Evolutionary conservation across 768 basidiomycete genomes (phyloP).

Genomic region (Hydnomerulius pinastri): DNA sequence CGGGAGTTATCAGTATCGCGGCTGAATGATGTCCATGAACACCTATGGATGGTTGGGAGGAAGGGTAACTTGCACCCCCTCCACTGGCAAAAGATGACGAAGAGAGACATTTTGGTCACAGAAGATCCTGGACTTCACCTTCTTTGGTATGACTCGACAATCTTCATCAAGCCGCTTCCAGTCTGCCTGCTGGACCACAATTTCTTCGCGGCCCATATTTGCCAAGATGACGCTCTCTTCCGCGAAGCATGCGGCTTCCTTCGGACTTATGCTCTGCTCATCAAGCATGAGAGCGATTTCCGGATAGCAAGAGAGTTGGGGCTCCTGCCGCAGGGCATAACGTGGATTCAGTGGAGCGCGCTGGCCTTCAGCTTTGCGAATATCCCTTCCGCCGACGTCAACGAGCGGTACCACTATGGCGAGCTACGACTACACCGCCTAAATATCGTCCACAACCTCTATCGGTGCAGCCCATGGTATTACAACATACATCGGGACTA

Average conservation of each 20-base stretch:
- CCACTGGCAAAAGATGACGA: slow-evolving; percentile 14
- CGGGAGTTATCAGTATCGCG: slow-evolving; percentile 1
- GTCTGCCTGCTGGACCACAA: slow-evolving; percentile 3
- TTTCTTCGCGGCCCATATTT: slow-evolving; percentile 1
- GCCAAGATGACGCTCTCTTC: neutral
- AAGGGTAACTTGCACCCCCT: slow-evolving; percentile 7
- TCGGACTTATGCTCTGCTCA: slow-evolving; percentile 2
- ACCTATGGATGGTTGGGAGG: slow-evolving; percentile 16
- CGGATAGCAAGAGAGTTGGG: slow-evolving; percentile 3
- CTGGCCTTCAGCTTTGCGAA: neutral
- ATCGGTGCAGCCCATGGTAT: slow-evolving; percentile 5
- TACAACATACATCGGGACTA: slow-evolving; percentile 7
- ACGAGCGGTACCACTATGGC: slow-evolving; percentile 9
- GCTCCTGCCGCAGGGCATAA: neutral
- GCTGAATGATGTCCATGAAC: slow-evolving; percentile 2
- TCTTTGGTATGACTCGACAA: slow-evolving; percentile 9
- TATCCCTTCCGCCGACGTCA: neutral
- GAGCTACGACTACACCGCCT: slow-evolving; percentile 12
- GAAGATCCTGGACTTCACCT: slow-evolving; percentile 12
- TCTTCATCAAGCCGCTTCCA: slow-evolving; percentile 9
- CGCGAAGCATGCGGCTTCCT: slow-evolving; percentile 2
- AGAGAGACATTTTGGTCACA: slow-evolving; percentile 8
- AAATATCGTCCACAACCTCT: slow-evolving; percentile 6
- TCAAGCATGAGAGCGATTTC: slow-evolving; percentile 9
- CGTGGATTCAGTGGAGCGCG: slow-evolving; percentile 6